Evolutionary conservation across 2,329 filamentous ascomycete species (phyloP).

Genomic region (Penicillium sp.): DNA sequence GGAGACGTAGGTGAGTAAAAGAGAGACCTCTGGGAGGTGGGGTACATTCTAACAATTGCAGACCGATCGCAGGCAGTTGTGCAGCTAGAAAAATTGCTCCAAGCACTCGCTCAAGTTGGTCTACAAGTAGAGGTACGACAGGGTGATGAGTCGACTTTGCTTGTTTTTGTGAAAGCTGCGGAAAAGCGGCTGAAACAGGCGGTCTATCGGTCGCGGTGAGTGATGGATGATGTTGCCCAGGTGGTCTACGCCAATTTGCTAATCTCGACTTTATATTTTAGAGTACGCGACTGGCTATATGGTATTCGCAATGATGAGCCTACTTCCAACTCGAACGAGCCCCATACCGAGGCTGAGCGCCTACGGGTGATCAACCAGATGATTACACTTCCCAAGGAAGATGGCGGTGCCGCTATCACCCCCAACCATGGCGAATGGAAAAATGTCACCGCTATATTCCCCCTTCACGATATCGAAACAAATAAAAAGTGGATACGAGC

Average conservation of each 20-base stretch:
- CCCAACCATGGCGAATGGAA: constrained; percentile 69
- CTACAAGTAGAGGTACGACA: constrained; percentile 83
- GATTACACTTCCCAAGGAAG: constrained; percentile 68
- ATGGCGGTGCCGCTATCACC: constrained; percentile 77
- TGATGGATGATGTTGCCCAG: neutral
- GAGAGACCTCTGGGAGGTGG: neutral
- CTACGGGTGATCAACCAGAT: constrained; percentile 83
- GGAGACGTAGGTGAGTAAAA: constrained; percentile 58
- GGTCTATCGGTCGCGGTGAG: constrained; percentile 74
- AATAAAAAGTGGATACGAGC: constrained; percentile 76
- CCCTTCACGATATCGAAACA: constrained; percentile 73
- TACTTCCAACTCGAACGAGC: constrained; percentile 70
- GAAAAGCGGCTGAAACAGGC: constrained; percentile 75
- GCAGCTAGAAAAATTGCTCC: constrained; percentile 75
- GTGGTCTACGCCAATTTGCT: neutral
- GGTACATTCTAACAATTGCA: constrained; percentile 33
- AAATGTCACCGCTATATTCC: constrained; percentile 71
- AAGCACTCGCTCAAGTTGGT: constrained; percentile 72
- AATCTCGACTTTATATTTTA: constrained; percentile 29
- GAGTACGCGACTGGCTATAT: constrained; percentile 93
- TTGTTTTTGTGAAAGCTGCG: constrained; percentile 80
- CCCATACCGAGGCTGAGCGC: constrained; percentile 83
- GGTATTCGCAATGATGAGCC: constrained; percentile 77
- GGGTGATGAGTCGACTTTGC: constrained; percentile 70
- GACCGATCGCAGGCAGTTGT: constrained; percentile 68